Evolutionary conservation across 306 rosid species (phyloP).

Genomic region (Corylus heterophylla): DNA sequence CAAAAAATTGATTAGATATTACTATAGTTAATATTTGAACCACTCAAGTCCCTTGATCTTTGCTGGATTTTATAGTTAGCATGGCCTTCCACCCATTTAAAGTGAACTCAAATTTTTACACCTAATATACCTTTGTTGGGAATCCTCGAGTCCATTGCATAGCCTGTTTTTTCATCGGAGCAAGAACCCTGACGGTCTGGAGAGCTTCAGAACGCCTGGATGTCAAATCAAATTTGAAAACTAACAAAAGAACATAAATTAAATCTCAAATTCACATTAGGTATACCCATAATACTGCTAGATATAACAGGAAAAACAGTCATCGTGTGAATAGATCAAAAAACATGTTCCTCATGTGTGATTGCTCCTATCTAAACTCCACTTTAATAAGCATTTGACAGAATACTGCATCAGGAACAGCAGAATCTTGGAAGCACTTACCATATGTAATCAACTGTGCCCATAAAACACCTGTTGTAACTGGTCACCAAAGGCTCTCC

Average conservation of each 20-base stretch:
- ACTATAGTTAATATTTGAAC: neutral
- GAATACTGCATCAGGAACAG: conserved; percentile 14
- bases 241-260: conserved; percentile 10
- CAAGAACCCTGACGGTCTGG: conserved; percentile 80
- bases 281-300: conserved; percentile 4
- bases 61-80: neutral
- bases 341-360: neutral
- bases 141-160: conserved; percentile 77
- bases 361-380: conserved; percentile 1
- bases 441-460: conserved; percentile 97
- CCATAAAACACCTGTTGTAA: conserved; percentile 67
- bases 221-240: conserved; percentile 23
- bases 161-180: conserved; percentile 81
- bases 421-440: conserved; percentile 32
- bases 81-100: conserved; percentile 13
- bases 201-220: conserved; percentile 88
- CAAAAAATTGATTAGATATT: neutral
- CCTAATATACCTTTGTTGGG: conserved; percentile 76
- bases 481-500: conserved; percentile 94
- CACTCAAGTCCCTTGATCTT: neutral
- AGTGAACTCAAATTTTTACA: neutral
- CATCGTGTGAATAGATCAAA: neutral
- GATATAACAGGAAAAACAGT: neutral
- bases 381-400: conserved; percentile 14
- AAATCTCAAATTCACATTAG: conserved; percentile 4